phyloP scores from a whole-genome alignment of 2,329 filamentous ascomycete species.

The Xylaria sp. region DNA sequence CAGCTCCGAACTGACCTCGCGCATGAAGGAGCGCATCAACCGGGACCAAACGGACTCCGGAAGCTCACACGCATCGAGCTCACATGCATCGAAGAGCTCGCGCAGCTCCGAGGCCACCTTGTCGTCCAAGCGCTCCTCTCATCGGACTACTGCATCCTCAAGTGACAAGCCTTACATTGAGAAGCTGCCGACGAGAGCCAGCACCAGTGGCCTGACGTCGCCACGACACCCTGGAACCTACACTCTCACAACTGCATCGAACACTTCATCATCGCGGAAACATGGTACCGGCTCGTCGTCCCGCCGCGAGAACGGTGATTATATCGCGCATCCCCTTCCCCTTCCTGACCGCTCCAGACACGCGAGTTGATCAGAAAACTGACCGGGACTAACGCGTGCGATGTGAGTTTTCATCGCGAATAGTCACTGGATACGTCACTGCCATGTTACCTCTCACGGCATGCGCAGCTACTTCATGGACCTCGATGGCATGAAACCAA shows the following conservation, averaged over 20 bases:
- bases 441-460: slow-evolving; percentile 22
- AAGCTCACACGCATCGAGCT: slow-evolving; percentile 16
- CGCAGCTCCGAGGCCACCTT: slow-evolving; percentile 25
- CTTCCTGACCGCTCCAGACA: slow-evolving; percentile 29
- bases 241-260: slow-evolving; percentile 27
- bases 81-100: slow-evolving; percentile 28
- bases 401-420: not conserved
- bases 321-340: slow-evolving; percentile 32
- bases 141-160: slow-evolving; percentile 4
- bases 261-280: slow-evolving; percentile 22
- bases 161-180: slow-evolving; percentile 33
- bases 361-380: slow-evolving; percentile 5
- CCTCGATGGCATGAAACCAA: not conserved
- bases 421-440: slow-evolving; percentile 3
- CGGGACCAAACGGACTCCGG: slow-evolving; percentile 25
- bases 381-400: not conserved
- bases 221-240: slow-evolving; percentile 29
- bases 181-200: slow-evolving; percentile 12
- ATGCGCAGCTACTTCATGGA: slow-evolving; percentile 7
- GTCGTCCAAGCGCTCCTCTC: slow-evolving; percentile 21
- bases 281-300: slow-evolving; percentile 7
- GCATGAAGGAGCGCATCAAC: slow-evolving; percentile 37
- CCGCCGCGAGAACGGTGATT: slow-evolving; percentile 31
- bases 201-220: slow-evolving; percentile 24
- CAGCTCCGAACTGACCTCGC: slow-evolving; percentile 18